Conservation (phyloP, 257 asterid species). For the Verbena officinalis region DNA sequence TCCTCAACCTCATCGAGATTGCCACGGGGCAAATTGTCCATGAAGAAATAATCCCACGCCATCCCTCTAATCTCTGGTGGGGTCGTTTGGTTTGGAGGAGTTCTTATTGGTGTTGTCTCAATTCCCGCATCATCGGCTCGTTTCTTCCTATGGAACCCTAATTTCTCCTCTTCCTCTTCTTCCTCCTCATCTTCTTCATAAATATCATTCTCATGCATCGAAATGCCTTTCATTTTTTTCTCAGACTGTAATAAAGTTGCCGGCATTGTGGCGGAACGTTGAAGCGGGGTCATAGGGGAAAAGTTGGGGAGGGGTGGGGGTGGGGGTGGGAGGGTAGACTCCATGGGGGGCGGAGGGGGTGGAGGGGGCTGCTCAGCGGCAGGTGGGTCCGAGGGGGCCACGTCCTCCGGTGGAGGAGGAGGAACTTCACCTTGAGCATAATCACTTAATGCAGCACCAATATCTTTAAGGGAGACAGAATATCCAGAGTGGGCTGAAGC, state of each 20-base stretch:
- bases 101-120: slow-evolving; percentile 42
- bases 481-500: slow-evolving; percentile 95
- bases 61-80: slow-evolving; percentile 64
- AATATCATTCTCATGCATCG: slow-evolving; percentile 45
- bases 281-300: slow-evolving; percentile 76
- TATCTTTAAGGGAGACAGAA: slow-evolving; percentile 73
- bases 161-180: slow-evolving; percentile 52
- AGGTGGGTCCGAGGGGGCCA: slow-evolving; percentile 42
- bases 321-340: slow-evolving; percentile 73
- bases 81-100: slow-evolving; percentile 61
- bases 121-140: slow-evolving; percentile 44
- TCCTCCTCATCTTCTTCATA: slow-evolving; percentile 48
- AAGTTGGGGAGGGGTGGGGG: slow-evolving; percentile 89
- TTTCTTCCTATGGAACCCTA: slow-evolving; percentile 44
- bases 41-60: slow-evolving; percentile 91
- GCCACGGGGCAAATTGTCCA: slow-evolving; percentile 49
- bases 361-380: slow-evolving; percentile 59
- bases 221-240: slow-evolving; percentile 55
- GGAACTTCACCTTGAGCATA: slow-evolving; percentile 88
- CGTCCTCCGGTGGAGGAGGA: slow-evolving; percentile 45
- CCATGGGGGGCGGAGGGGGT: slow-evolving; percentile 63
- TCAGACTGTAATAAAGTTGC: slow-evolving; percentile 48
- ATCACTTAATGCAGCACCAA: slow-evolving; percentile 95
- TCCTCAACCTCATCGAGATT: slow-evolving; percentile 61
- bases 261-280: slow-evolving; percentile 85